Evolutionary conservation across 2,329 filamentous ascomycete species (phyloP), one percentile per base, ranked within the genome.

Genomic region (Zasmidium cellare): DNA sequence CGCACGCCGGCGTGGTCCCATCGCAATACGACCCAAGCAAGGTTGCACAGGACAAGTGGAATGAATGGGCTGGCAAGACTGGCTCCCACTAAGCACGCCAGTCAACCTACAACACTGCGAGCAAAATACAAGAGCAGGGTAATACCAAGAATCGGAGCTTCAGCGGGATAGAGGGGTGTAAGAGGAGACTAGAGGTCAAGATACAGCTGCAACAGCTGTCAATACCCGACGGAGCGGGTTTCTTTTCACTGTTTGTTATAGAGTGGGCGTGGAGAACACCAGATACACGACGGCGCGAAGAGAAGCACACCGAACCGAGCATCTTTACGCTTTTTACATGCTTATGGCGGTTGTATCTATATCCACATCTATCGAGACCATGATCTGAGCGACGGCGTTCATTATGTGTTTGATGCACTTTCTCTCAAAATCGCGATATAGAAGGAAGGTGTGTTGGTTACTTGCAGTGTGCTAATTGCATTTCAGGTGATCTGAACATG

Each of bases 1-100:
- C 63, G 25, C 59, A 54, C 19, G 65, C 59, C 25, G 67, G 71
- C 45, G 49, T 50, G 44, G 61, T 68, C 19, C 68, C 68, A 3
- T 49, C 38, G 24, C 24, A 57, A 28, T 70, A 70, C 58, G 59
- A 67, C 47, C 63, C 67, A 1, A 63, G 56, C 47, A 60, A 49
- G 24, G 46, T 56, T n/a, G 57, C 60, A 18, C 28, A 55, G 19
- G 57, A 59, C 20, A 55, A 57, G 25, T 58, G 56, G 23, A 58
- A 55, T 35, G 51, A 51, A 19, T 64, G 60, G 60, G 46, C 58
- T 28, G 58, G 60, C 56, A 63, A 58, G 58, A 58, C 55, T 23
- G 56, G 52, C 16, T 6, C 25, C 11, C 25, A 28, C 25, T 28
- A 28, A 28, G 25, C 25, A 28, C 5, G 35, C 12, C 35, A 41